These are phyloP conservation scores for Lyophyllum semitale DNA, from an alignment of 768 basidiomycete genomes.

Conservation along the genomic window DNA sequence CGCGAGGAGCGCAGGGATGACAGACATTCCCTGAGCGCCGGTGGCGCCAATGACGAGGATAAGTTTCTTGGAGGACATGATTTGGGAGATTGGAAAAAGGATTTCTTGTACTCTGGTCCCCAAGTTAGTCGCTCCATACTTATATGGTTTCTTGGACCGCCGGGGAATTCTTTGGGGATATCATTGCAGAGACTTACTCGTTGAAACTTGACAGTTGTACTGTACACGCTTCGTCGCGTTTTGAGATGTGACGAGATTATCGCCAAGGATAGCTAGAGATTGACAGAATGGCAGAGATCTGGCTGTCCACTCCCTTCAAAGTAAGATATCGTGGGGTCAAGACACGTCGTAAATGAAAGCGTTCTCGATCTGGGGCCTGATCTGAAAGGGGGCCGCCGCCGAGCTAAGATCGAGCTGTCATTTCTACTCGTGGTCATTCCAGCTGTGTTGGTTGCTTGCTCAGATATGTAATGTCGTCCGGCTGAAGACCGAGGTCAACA, in stretches of 20 bases:
- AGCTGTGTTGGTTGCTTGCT: background rate
- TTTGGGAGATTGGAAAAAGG: background rate
- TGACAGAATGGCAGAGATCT: background rate
- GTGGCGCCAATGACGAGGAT: slow-evolving; percentile 49
- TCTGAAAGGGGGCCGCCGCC: background rate
- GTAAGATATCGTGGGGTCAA: too few species aligned
- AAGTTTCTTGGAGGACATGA: slow-evolving; percentile 28
- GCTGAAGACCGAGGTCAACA: background rate
- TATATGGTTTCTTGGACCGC: background rate
- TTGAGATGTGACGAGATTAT: background rate
- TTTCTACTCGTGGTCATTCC: background rate
- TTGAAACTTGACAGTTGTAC: slow-evolving; percentile 11
- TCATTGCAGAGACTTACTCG: slow-evolving; percentile 4
- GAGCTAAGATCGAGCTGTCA: background rate
- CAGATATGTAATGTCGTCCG: too few species aligned
- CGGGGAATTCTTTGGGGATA: background rate
- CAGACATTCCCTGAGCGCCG: slow-evolving; percentile 44
- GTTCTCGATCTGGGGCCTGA: background rate
- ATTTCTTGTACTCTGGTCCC: slow-evolving; percentile 10
- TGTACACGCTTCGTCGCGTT: background rate
- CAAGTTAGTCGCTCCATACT: background rate
- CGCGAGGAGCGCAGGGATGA: slow-evolving; percentile 38
- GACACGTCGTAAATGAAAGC: background rate
- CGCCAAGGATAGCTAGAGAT: background rate
- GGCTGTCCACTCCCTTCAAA: too few species aligned